A percentile compares a stretch with the other conserved stretches of the same genome.
These are phyloP conservation scores for Rubus idaeus DNA, from an alignment of 306 rosid species.

Conservation along the genomic window DNA sequence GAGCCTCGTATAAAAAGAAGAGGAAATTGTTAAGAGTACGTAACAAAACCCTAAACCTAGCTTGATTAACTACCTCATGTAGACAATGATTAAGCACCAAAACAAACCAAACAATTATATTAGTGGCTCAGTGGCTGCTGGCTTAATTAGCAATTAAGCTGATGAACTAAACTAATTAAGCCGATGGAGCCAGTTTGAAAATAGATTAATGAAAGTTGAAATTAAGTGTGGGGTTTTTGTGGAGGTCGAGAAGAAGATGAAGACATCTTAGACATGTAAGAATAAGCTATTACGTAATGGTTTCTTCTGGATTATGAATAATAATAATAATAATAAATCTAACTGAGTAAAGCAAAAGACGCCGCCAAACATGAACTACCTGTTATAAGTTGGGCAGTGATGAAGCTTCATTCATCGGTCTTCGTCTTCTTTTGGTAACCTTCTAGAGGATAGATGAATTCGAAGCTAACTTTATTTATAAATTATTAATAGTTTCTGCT, in stretches of 20 bases:
- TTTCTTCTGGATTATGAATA: background rate
- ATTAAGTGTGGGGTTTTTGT: background rate
- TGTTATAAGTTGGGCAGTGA: constrained; percentile 3
- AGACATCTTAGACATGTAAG: background rate
- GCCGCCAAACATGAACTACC: constrained; percentile 20
- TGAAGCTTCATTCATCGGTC: background rate
- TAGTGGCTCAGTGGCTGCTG: background rate
- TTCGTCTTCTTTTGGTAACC: background rate
- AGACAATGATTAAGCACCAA: constrained; percentile 4
- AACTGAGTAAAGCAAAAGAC: constrained; percentile 13
- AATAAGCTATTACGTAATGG: background rate
- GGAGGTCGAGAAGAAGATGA: background rate
- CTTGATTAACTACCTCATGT: background rate
- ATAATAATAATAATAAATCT: too few species aligned
- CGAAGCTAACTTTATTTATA: background rate
- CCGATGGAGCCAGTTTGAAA: background rate
- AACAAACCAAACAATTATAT: background rate
- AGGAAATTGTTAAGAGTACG: background rate
- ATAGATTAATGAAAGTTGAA: background rate
- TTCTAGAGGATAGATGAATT: constrained; percentile 17
- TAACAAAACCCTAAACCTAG: background rate
- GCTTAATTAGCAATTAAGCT: background rate
- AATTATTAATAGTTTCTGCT: too few species aligned
- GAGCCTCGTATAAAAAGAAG: background rate
- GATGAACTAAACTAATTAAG: background rate